Base-by-base conservation (phyloP, 352 stramenopile genomes). In the Phytophthora ramorum region DNA sequence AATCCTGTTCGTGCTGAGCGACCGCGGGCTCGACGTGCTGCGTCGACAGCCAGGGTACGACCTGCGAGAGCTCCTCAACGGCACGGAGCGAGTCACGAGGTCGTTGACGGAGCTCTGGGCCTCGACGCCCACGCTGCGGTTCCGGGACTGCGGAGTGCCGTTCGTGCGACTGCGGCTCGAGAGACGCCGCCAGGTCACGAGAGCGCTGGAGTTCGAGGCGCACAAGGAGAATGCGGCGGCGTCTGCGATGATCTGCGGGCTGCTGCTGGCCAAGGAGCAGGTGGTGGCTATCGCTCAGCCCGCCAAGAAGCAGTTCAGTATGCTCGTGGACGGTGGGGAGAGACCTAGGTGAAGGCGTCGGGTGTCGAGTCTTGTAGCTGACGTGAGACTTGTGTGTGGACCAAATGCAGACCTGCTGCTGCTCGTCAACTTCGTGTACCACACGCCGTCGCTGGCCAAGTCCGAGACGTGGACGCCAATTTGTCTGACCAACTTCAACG, bases 401-500 rank as follows among this genome's bases (percentile, higher is more conserved):
- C 22, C 22, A 24, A 35, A 56, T 60, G 24, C 63, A 93, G 82
- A 93, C 54, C 60, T 93, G 32, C 24, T 89, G 24, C 61, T 93
- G 20, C 58, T 93, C 19, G 68, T 81, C 48, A 90, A 90, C 56
- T 90, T 93, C 53, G 73, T 93, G n/a, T 89, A 86, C 50, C 69
- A 91, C 62, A 84, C 80, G 19, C 78, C 81, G 37, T 89, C 81
- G 38, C 73, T 93, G 24, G 57, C 62, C 1, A 84, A 70, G 37
- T 83, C 77, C 12, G 85, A 93, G 69, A 90, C 85, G 7, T 93
- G 85, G 82, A 91, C 79, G 24, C 85, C 85, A 1, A 81, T 91
- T 14, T 91, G 82, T 40, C 67, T 93, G 16, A 70, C 82, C 6
- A 69, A 71, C 22, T 93, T 93, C 58, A 90, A 91, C 64, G 59